Conservation (phyloP, 2,329 filamentous ascomycete genomes). For the Aspergillus terreus region DNA sequence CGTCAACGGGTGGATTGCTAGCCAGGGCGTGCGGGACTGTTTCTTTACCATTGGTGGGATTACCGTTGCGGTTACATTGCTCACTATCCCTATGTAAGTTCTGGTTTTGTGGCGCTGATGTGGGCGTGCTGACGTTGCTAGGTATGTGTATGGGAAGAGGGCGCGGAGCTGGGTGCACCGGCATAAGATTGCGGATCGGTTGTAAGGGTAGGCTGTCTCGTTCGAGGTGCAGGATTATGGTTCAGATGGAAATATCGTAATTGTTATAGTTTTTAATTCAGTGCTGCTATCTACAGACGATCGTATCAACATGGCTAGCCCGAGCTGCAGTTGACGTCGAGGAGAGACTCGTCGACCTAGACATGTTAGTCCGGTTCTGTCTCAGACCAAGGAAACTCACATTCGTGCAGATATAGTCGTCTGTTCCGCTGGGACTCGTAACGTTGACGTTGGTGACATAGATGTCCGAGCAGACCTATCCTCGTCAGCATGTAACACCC, state of each 20-base stretch:
- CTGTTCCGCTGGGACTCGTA: conserved; percentile 44
- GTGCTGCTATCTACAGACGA: neutral
- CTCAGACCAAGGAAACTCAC: conserved; percentile 20
- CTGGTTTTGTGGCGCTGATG: neutral
- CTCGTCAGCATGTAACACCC: neutral
- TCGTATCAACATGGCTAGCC: neutral
- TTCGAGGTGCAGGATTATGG: neutral
- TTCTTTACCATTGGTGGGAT: conserved; percentile 39
- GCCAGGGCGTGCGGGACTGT: conserved; percentile 34
- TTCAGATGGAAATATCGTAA: neutral
- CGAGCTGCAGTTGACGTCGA: conserved; percentile 36
- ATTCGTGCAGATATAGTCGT: conserved; percentile 45
- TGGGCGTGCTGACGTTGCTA: neutral
- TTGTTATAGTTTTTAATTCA: neutral
- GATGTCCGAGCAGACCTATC: conserved; percentile 45
- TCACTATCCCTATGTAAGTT: conserved; percentile 23
- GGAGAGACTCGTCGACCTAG: conserved; percentile 28
- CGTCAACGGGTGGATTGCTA: conserved; percentile 38
- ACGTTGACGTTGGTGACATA: conserved; percentile 45
- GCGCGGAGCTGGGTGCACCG: conserved; percentile 20
- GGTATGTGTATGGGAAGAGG: conserved; percentile 22
- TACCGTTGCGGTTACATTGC: conserved; percentile 27
- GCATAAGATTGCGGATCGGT: conserved; percentile 15
- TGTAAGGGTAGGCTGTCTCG: conserved; percentile 1
- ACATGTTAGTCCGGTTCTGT: neutral